Conservation (phyloP, 2,329 filamentous ascomycete species). For the Colletotrichum sp. region DNA sequence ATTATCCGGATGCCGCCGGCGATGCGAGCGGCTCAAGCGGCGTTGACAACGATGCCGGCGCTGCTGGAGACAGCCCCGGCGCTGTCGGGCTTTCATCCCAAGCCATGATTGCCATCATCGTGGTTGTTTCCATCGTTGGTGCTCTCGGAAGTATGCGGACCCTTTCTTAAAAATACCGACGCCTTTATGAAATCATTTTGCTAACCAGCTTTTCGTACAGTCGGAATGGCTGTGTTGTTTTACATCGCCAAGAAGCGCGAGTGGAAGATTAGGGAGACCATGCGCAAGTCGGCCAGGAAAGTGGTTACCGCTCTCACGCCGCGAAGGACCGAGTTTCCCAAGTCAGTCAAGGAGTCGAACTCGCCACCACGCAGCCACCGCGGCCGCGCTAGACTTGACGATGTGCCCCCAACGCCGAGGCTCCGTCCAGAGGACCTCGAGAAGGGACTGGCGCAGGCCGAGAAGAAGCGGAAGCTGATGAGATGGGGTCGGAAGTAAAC, state of each 20-base stretch:
- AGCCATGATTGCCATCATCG: conserved; percentile 75
- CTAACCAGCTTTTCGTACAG: conserved; percentile 40
- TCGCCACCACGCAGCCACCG: conserved; percentile 17
- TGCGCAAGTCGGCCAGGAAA: conserved; percentile 71
- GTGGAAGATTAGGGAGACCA: conserved; percentile 77
- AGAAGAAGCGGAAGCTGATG: conserved; percentile 41
- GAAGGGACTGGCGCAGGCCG: conserved; percentile 53
- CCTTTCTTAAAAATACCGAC: not conserved
- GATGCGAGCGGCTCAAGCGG: conserved; percentile 38
- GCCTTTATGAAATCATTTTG: not conserved
- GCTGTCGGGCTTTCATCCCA: conserved; percentile 70
- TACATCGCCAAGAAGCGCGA: conserved; percentile 84
- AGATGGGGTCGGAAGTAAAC: conserved; percentile 27
- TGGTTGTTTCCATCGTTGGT: conserved; percentile 71
- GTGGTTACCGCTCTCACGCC: conserved; percentile 69
- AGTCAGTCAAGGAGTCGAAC: conserved; percentile 53
- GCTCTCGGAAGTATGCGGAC: conserved; percentile 69
- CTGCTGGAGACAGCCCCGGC: conserved; percentile 65
- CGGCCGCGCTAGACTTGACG: conserved; percentile 37
- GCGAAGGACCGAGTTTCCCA: conserved; percentile 64
- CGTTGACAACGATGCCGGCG: conserved; percentile 64
- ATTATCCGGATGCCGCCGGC: conserved; percentile 37
- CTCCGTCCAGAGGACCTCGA: conserved; percentile 62
- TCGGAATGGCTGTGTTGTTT: conserved; percentile 71
- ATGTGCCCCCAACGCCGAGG: conserved; percentile 65